Evolutionary conservation across 805 yeast genomes (phyloP).

Genomic region (Kazachstania bromeliacearum): DNA sequence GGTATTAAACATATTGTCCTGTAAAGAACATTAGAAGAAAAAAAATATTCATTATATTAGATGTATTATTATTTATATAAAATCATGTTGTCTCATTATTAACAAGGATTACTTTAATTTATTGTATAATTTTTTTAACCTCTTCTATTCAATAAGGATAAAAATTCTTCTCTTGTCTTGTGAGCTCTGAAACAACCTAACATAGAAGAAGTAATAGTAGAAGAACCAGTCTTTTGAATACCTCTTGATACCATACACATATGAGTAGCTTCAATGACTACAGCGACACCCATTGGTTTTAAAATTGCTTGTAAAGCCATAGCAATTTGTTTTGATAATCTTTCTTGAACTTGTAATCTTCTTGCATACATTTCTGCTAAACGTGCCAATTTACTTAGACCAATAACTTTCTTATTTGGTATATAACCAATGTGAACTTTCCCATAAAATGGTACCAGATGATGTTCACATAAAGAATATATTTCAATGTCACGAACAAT

Average conservation of each 20-base stretch:
- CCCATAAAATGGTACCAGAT: constrained; percentile 93
- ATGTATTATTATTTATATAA: too few relatives aligned
- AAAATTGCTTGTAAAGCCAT: constrained; percentile 87
- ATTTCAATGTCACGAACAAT: constrained; percentile 92
- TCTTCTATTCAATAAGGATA: constrained; percentile 62
- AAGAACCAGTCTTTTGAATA: constrained; percentile 88
- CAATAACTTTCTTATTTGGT: constrained; percentile 87
- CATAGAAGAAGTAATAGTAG: constrained; percentile 94
- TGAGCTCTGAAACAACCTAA: constrained; percentile 92
- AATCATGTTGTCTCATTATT: too few relatives aligned
- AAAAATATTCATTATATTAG: too few relatives aligned
- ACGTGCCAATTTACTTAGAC: constrained; percentile 86
- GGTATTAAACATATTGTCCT: constrained; percentile 24
- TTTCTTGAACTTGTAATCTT: constrained; percentile 94
- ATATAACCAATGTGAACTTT: constrained; percentile 97
- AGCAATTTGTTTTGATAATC: constrained; percentile 94
- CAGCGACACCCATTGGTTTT: constrained; percentile 95
- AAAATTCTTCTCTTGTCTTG: constrained; percentile 92
- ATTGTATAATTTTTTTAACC: constrained; percentile 1
- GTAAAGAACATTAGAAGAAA: too few relatives aligned
- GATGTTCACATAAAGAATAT: constrained; percentile 93
- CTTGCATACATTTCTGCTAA: constrained; percentile 95
- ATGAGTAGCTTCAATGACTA: constrained; percentile 93
- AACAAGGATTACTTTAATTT: too few relatives aligned
- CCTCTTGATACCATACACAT: constrained; percentile 99